Evolutionary conservation across 139 green algal genomes (phyloP), one percentile per base, ranked within the genome.

Genomic region (Marvania coccoides): DNA sequence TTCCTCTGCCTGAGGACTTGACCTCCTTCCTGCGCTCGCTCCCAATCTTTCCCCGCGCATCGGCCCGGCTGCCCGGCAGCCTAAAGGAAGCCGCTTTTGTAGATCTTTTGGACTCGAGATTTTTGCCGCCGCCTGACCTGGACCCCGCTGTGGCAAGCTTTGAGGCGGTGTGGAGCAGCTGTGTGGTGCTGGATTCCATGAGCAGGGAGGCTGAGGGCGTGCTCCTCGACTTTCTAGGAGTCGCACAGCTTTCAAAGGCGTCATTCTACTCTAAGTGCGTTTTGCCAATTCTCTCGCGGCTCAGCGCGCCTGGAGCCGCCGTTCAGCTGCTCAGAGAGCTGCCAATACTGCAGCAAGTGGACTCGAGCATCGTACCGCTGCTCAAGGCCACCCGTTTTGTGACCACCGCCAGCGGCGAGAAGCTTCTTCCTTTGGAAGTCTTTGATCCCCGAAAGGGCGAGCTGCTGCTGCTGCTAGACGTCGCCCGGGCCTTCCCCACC

Each of bases 391-490:
- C 57, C 6, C n/a, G 4, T 63, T 4, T 42, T 54, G 9, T 53
- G 4, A 51, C 12, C 23, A n/a, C 57, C 37, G 57, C 10, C n/a
- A 24, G 9, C 19, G 45, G 39, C 59, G 64, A 47, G 66, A 19
- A 19, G 19, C n/a, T n/a, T n/a, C n/a, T n/a, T n/a, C n/a, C n/a
- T n/a, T n/a, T n/a, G n/a, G n/a, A n/a, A n/a, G 42, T 51, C 19
- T 51, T 28, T 19, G 42, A 51, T 51, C 82, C 83, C 1, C 67
- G 85, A 2, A 63, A 67, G 14, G 70, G 67, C 5, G 87, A 94
- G 61, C 70, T 94, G 10, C 58, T 65, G 19, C 71, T 56, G 2
- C 69, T 94, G 40, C 68, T 94, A 42, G 83, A 88, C 30, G 65
- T 54, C 0, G 69, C 70, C 4, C 46, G 47, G 0, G 62, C 62